Evolutionary conservation across 2,329 filamentous ascomycete species (phyloP).

Genomic region (Aspergillus ochraceus): DNA sequence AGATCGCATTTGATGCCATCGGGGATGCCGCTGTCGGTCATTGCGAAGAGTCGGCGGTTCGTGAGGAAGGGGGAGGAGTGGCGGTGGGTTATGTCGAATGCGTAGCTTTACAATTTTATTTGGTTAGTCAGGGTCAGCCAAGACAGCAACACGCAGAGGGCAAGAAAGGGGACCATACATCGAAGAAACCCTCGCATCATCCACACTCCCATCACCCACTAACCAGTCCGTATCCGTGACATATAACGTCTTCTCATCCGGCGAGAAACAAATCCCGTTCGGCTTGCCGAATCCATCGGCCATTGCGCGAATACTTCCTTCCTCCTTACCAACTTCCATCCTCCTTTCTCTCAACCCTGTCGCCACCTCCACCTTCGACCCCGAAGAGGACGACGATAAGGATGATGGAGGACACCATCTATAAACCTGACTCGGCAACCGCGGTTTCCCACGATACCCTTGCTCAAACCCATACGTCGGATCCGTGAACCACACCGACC

Average conservation of each 20-base stretch:
- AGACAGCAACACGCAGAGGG: too few species aligned
- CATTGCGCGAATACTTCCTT: slow-evolving; percentile 34
- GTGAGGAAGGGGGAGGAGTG: slow-evolving; percentile 42
- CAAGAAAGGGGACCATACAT: slow-evolving; percentile 22
- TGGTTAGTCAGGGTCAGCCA: not conserved
- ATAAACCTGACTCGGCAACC: slow-evolving; percentile 40
- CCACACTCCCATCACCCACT: slow-evolving; percentile 22
- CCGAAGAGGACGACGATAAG: too few species aligned
- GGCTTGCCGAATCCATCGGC: slow-evolving; percentile 42
- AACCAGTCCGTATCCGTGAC: slow-evolving; percentile 42
- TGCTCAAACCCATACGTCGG: slow-evolving; percentile 39
- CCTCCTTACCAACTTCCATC: slow-evolving; percentile 7
- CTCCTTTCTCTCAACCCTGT: too few species aligned
- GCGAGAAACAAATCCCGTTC: slow-evolving; percentile 46
- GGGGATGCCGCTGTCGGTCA: slow-evolving; percentile 48
- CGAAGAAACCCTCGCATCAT: slow-evolving; percentile 19
- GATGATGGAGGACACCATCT: slow-evolving; percentile 32
- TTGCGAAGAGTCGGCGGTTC: slow-evolving; percentile 55
- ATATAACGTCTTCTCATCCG: slow-evolving; percentile 41
- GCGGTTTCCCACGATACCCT: slow-evolving; percentile 32
- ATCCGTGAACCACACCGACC: slow-evolving; percentile 43
- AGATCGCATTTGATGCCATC: slow-evolving; percentile 51
- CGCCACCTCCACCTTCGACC: too few species aligned
- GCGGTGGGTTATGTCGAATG: slow-evolving; percentile 47
- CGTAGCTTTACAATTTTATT: slow-evolving; percentile 43